A percentile compares a stretch with the other conserved stretches of the same genome.
Evolutionary conservation across 768 basidiomycete genomes (phyloP).

Genomic region (Obba rivulosa): DNA sequence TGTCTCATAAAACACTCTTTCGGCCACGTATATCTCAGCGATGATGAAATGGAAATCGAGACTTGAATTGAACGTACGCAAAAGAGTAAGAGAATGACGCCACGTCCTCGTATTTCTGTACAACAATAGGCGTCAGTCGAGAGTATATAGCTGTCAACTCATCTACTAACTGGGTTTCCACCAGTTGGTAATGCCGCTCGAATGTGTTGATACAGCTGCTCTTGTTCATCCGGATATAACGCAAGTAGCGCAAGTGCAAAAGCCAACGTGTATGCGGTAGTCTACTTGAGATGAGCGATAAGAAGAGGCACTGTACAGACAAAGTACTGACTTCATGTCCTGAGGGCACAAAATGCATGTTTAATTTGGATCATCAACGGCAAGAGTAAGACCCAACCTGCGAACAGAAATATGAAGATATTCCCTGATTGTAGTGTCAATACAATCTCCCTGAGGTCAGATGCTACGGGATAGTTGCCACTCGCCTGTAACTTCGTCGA

Average conservation of each 20-base stretch:
- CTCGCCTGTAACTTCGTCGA: slow-evolving; percentile 37
- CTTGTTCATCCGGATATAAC: slow-evolving; percentile 35
- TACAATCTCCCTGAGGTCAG: too few species aligned
- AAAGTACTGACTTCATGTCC: slow-evolving; percentile 43
- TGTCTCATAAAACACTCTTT: slow-evolving; percentile 27
- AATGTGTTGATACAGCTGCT: slow-evolving; percentile 30
- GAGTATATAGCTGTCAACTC: background rate
- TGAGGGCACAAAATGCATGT: background rate
- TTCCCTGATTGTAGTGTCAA: slow-evolving; percentile 19
- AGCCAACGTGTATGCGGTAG: slow-evolving; percentile 28
- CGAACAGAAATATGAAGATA: slow-evolving; percentile 42
- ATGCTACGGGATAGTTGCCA: background rate
- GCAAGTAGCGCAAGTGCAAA: slow-evolving; percentile 32
- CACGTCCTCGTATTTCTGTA: slow-evolving; percentile 27
- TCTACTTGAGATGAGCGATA: slow-evolving; percentile 14
- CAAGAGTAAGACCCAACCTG: slow-evolving; percentile 23
- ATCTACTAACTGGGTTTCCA: slow-evolving; percentile 19
- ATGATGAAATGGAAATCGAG: background rate
- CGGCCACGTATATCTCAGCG: background rate
- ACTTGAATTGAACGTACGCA: slow-evolving; percentile 16
- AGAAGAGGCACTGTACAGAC: background rate
- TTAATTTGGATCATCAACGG: background rate
- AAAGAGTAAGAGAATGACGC: slow-evolving; percentile 17
- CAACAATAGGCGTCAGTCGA: background rate
- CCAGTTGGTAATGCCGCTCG: slow-evolving; percentile 19